Conservation (phyloP, 148 eudicot genomes). For the Agrostemma githago region DNA sequence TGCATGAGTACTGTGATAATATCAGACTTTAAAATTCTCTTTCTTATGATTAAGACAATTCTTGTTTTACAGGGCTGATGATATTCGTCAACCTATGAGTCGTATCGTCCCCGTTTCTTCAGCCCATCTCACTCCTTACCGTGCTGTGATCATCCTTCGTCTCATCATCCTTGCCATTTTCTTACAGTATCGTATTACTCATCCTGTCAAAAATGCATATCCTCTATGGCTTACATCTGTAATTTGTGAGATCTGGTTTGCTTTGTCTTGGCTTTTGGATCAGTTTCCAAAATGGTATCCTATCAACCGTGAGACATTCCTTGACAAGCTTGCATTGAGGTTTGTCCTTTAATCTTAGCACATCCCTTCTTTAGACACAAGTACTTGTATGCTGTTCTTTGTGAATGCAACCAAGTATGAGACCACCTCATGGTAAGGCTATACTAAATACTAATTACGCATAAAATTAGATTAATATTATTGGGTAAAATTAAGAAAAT, state of each 20-base stretch:
- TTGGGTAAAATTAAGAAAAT: not conserved
- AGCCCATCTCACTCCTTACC: conserved; percentile 83
- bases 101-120: conserved; percentile 81
- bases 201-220: conserved; percentile 92
- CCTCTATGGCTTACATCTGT: conserved; percentile 91
- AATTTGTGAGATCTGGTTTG: conserved; percentile 98
- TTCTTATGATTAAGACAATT: conserved; percentile 13
- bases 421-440: not conserved
- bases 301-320: conserved; percentile 87
- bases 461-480: not conserved
- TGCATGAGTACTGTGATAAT: not conserved
- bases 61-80: conserved; percentile 66
- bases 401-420: not conserved
- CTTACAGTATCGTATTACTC: conserved; percentile 87
- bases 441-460: not conserved
- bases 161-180: conserved; percentile 81
- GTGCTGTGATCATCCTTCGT: conserved; percentile 81
- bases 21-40: not conserved
- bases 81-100: conserved; percentile 93
- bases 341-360: conserved; percentile 20
- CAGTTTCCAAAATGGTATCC: conserved; percentile 99
- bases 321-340: conserved; percentile 96
- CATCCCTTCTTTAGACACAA: not conserved
- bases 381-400: not conserved
- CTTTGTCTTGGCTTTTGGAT: conserved; percentile 95